Conservation (phyloP, 2,329 filamentous ascomycete genomes). For the Lojkania enalia region DNA sequence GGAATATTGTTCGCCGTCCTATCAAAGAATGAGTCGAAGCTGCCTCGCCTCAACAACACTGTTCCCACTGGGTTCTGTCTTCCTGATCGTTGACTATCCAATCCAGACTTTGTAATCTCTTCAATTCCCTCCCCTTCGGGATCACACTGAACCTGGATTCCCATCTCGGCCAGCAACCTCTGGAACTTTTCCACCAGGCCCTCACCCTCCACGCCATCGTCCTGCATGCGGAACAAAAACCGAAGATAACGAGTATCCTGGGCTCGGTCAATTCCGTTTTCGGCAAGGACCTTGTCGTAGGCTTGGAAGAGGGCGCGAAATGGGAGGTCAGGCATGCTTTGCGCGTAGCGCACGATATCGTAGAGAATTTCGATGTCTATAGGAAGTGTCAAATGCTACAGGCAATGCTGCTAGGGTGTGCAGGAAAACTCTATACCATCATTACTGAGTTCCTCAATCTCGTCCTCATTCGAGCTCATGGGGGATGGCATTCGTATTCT, state of each 20-base stretch:
- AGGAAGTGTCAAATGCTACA: not conserved
- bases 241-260: slow-evolving; percentile 75
- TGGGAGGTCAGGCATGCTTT: slow-evolving; percentile 63
- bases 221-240: slow-evolving; percentile 72
- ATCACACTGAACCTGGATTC: slow-evolving; percentile 69
- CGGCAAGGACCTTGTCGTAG: slow-evolving; percentile 75
- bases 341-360: slow-evolving; percentile 72
- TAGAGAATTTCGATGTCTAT: slow-evolving; percentile 58
- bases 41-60: slow-evolving; percentile 50
- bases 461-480: slow-evolving; percentile 42
- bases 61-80: not conserved
- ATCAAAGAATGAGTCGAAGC: slow-evolving; percentile 64
- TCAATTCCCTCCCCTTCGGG: slow-evolving; percentile 48
- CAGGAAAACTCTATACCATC: slow-evolving; percentile 38
- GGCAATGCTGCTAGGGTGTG: not conserved
- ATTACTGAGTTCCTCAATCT: slow-evolving; percentile 48
- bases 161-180: slow-evolving; percentile 67
- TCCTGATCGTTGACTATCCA: not conserved
- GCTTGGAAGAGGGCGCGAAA: slow-evolving; percentile 79
- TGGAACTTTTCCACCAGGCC: slow-evolving; percentile 71
- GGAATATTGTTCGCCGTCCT: slow-evolving; percentile 57
- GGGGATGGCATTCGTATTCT: slow-evolving; percentile 48
- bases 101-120: slow-evolving; percentile 26
- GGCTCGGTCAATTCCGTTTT: slow-evolving; percentile 70
- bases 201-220: slow-evolving; percentile 21